phyloP scores from a whole-genome alignment of 305 asterid species.

The Plantago rigida region DNA sequence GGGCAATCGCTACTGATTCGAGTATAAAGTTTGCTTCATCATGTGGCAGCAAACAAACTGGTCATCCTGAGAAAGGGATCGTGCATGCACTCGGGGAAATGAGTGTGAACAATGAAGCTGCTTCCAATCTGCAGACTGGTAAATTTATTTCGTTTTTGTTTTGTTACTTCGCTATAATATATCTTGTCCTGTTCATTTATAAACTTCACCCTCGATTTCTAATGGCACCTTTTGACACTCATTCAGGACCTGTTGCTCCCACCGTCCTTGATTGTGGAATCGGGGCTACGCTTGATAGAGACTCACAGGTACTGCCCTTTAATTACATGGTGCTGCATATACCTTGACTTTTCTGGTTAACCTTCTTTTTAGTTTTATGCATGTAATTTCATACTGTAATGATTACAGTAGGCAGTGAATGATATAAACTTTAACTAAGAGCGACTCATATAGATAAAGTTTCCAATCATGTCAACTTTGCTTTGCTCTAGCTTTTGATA shows the following conservation, averaged over 20 bases:
- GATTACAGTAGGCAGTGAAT: too few relatives aligned
- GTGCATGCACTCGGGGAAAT: constrained; percentile 33
- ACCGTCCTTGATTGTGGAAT: constrained; percentile 30
- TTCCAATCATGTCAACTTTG: neutral
- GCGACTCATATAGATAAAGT: neutral
- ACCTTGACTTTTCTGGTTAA: neutral
- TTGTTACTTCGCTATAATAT: constrained; percentile 20
- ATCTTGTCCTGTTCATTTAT: constrained; percentile 18
- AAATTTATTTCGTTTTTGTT: constrained; percentile 15
- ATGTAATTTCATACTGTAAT: neutral
- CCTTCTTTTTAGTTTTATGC: neutral
- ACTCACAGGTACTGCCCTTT: constrained; percentile 46
- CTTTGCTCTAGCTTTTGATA: neutral
- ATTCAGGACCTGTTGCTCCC: constrained; percentile 33
- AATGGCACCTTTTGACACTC: constrained; percentile 32
- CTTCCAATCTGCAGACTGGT: constrained; percentile 39
- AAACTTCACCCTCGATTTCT: constrained; percentile 20
- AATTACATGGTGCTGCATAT: constrained; percentile 8
- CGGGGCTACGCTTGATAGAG: constrained; percentile 31
- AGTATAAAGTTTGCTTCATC: constrained; percentile 29
- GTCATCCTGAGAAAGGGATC: constrained; percentile 33
- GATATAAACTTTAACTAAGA: neutral
- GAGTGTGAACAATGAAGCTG: constrained; percentile 30
- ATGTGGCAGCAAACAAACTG: constrained; percentile 35
- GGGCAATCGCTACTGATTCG: constrained; percentile 29